A percentile compares a stretch with the other conserved stretches of the same genome.
Evolutionary conservation across 2,329 filamentous ascomycete genomes (phyloP).

Genomic region (Clarireedia hainanense): DNA sequence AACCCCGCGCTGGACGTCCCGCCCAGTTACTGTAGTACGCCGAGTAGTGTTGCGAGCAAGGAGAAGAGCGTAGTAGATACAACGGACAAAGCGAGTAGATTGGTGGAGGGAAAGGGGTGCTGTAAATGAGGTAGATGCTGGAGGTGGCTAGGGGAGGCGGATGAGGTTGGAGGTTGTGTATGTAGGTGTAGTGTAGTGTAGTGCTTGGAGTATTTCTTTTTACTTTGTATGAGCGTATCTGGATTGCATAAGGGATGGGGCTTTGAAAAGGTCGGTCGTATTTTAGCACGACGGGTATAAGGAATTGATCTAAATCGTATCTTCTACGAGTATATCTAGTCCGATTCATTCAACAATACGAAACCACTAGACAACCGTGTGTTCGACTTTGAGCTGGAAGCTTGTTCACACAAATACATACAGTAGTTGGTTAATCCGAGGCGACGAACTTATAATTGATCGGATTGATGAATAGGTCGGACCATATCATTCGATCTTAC

Average conservation of each 20-base stretch:
- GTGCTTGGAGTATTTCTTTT: not conserved
- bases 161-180: not conserved
- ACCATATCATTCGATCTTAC: too few species aligned
- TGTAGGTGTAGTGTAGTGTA: not conserved
- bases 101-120: conserved; percentile 4
- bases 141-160: too few species aligned
- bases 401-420: too few species aligned
- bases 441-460: too few species aligned
- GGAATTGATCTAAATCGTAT: too few species aligned
- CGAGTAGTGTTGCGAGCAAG: conserved; percentile 51
- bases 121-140: not conserved
- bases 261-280: not conserved
- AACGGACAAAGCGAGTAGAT: conserved; percentile 3
- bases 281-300: too few species aligned
- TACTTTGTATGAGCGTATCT: not conserved
- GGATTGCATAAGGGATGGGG: not conserved
- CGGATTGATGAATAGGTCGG: too few species aligned
- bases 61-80: conserved; percentile 5
- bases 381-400: too few species aligned
- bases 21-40: conserved; percentile 61
- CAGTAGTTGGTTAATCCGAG: too few species aligned
- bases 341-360: too few species aligned
- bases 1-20: conserved; percentile 54
- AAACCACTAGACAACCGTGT: too few species aligned
- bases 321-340: too few species aligned